Percentiles rank a stretch among this genome's conserved stretches.
phyloP scores from a whole-genome alignment of 306 rosid genomes.

The Prunus mume region DNA sequence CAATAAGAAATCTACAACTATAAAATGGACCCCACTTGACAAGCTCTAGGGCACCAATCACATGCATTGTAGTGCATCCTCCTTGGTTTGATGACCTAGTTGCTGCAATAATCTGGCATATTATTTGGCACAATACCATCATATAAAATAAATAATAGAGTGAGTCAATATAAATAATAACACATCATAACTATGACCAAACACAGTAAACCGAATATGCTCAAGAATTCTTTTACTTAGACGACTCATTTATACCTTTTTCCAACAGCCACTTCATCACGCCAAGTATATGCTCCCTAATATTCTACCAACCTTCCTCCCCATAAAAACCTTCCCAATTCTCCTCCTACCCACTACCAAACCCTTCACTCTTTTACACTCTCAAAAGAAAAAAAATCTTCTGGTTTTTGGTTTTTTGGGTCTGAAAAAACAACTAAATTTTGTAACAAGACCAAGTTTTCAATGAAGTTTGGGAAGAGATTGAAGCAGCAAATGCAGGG shows the following conservation, averaged over 20 bases:
- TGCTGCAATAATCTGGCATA: neutral
- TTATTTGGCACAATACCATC: neutral
- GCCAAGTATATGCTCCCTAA: conserved; percentile 77
- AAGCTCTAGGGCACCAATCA: neutral
- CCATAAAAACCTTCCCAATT: conserved; percentile 24
- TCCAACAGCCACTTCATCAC: conserved; percentile 54
- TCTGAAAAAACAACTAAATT: neutral
- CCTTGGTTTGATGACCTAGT: neutral
- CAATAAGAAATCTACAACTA: neutral
- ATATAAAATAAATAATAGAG: neutral
- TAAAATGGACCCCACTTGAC: neutral
- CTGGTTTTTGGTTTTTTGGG: neutral
- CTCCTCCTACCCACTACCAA: conserved; percentile 9
- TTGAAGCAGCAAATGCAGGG: conserved; percentile 70
- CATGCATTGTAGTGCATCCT: neutral
- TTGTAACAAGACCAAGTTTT: neutral
- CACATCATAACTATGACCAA: neutral
- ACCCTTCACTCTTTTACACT: neutral
- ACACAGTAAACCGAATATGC: conserved; percentile 61
- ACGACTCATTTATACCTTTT: conserved; percentile 46
- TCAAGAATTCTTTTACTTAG: conserved; percentile 40
- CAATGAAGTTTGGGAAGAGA: conserved; percentile 83
- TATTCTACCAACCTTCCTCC: conserved; percentile 53
- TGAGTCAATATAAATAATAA: conserved; percentile 22
- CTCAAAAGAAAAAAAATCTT: neutral